Base-by-base conservation (phyloP, 345 rosid species). In the Salix suchowensis region DNA sequence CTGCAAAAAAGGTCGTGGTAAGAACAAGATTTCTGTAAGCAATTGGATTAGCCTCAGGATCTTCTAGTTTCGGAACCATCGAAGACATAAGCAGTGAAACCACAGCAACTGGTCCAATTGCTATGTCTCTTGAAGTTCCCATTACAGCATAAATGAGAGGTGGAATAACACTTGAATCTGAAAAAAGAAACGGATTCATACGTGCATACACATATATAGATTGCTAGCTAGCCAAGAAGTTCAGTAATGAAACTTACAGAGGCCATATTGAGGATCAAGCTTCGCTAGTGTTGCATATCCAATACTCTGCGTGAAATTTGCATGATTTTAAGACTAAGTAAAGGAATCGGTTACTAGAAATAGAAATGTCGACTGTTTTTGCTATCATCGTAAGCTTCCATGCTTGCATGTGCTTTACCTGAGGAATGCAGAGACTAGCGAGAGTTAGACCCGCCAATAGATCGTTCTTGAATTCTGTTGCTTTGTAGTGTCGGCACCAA, bases 341-440 rank as follows among this genome's bases (percentile, higher is more conserved):
- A 58, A 15, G 50, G 61, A 32, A 66, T 23, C n/a, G 26, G 23
- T 40, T 0, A 8, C 26, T 42, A n/a, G 14, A 40, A 68, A 24
- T 13, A 42, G 18, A 14, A 39, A 21, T 21, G 26, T 68, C 5
- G 18, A 68, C 18, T n/a, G 14, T n/a, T 58, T 58, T 1, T 58
- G 62, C 26, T 3, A 58, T 26, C 26, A n/a, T 8, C 11, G 28
- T 58, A 58, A 58, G 23, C 28, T 58, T 58, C 64, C 64, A 58
- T 58, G 28, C 13, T 23, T 58, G 28, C 64, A 10, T 58, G 64
- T n/a, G 5, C 12, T 42, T 44, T 81, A 94, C 98, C 90, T 92
- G 98, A 15, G 98, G 98, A 81, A 93, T 95, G 90, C 97, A 88
- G 73, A 95, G 96, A 84, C 98, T 95, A 36, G 98, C 97, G 11